Evolutionary conservation across 768 basidiomycete species (phyloP), one percentile per base, ranked within the genome.

Genomic region (Sarcodon aspratus): DNA sequence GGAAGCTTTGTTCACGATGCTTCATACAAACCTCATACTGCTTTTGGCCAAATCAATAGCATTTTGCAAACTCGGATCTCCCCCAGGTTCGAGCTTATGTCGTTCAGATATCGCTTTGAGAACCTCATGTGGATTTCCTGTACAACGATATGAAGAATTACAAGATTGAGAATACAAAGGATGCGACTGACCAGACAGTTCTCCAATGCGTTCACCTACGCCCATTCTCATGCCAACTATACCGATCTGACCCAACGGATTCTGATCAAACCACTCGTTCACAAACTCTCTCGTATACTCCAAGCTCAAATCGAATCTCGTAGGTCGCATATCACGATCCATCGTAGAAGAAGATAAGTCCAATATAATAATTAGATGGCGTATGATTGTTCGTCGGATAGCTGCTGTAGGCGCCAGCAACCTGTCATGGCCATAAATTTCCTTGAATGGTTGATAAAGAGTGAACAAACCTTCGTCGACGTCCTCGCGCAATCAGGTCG

Each of bases 251-350:
- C 95, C 94, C 10, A 99, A 73, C 1, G 96, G 96, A 59, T 99
- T 99, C 68, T 98, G 96, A 66, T 99, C 96, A 64, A 98, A 99
- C 94, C 95, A 99, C 63, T 99, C 96, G 7, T 76, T 70, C 31
- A 98, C 75, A 55, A 98, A 99, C 57, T 90, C 89, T 50, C 92
- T 78, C 11, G 92, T 79, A 61, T 94, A 95, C 59, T 93, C 84
- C 40, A 98, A 67, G 57, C 82, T 85, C 33, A 99, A 65, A 60
- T 96, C 94, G 56, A 95, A 94, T 49, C 96, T 78, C 17, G 89
- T 92, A 9, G 94, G 92, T 6, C 95, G 78, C 82, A 95, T 89
- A 66, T 99, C 96, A 31, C 93, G 80, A 65, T 98, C 96, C 66
- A 80, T 76, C 92, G 98, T 98, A 1, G 92, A 80, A 1, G 78